Base-by-base conservation (phyloP, 1,284 basidiomycete genomes). In the Phaffia rhodozyma region DNA sequence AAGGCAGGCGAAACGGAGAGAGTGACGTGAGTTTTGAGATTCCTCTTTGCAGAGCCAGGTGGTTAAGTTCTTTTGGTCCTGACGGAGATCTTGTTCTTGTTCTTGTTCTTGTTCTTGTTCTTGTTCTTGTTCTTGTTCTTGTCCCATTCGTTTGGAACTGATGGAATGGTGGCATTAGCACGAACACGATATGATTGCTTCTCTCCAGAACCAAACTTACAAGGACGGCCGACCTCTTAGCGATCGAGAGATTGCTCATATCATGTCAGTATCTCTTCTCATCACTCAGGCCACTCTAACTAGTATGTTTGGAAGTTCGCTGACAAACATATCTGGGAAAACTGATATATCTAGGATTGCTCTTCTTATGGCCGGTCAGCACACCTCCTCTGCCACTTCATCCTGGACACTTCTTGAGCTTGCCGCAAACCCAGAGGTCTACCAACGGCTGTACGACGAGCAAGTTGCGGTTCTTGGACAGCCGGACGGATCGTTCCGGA, bases 311-410 rank as follows among this genome's bases (percentile, higher is more conserved):
- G 51, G 20, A 30, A 25, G 55, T 27, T 18, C 4, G 32, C 32
- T 56, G 55, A 56, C 30, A 23, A 16, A 43, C 38, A 11, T 43
- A 43, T 11, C 13, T 43, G 38, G 38, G 38, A 11, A 9, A 16
- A 43, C 38, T 43, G 38, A 11, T 43, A 2, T 11, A 16, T 27
- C 13, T 48, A 61, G 60, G 60, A 93, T 92, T 70, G 90, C 91
- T 25, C 81, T 93, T 55, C 83, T 94, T 68, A 93, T 94, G 91
- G 94, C 94, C 50, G 96, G 96, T 30, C 96, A 99, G 77, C 96
- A 98, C 78, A 99, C 96, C 0, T 90, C 87, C 70, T 93, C 91
- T 23, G 88, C 94, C 0, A 89, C 91, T 13, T 84, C 85, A 29
- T 86, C 90, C 5, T 99, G 96, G 96, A 76, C 86, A n/a, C 79